These are phyloP conservation scores for Colletotrichum orchidophilum DNA, from an alignment of 2,329 filamentous ascomycete genomes.

Conservation along the genomic window DNA sequence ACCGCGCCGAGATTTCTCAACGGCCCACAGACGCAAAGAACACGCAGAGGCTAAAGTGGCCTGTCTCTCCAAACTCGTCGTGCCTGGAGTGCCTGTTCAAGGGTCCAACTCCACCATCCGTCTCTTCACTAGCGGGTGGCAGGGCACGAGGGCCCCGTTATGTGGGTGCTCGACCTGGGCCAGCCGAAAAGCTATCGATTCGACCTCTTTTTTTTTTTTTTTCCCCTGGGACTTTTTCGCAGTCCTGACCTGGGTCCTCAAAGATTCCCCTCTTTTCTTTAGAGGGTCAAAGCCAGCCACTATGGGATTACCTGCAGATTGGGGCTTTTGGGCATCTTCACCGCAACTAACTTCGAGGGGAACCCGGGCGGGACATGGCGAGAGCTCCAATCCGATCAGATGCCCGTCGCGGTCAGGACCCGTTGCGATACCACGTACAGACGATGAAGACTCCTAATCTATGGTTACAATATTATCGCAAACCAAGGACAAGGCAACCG, in stretches of 20 bases:
- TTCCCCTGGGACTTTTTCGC: not conserved
- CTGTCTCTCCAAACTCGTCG: not conserved
- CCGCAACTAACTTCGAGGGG: slow-evolving; percentile 31
- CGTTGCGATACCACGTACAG: slow-evolving; percentile 7
- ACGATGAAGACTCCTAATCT: not conserved
- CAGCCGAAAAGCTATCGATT: slow-evolving; percentile 8
- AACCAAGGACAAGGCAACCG: slow-evolving; percentile 10
- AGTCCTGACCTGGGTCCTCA: not conserved
- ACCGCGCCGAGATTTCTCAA: slow-evolving; percentile 13
- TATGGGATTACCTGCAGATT: slow-evolving; percentile 32
- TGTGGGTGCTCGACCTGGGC: slow-evolving; percentile 15
- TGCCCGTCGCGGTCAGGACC: slow-evolving; percentile 19
- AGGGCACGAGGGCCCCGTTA: slow-evolving; percentile 16
- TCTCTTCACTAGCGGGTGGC: slow-evolving; percentile 13
- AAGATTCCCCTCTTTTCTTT: slow-evolving; percentile 23
- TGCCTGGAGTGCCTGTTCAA: slow-evolving; percentile 14
- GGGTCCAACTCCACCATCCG: slow-evolving; percentile 29
- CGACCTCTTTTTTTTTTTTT: not conserved
- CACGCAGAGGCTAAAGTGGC: slow-evolving; percentile 10
- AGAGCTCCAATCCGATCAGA: slow-evolving; percentile 28
- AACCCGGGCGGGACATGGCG: slow-evolving; percentile 14
- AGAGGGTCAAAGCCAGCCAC: slow-evolving; percentile 14
- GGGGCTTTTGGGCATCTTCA: slow-evolving; percentile 28
- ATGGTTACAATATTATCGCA: not conserved
- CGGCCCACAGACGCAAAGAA: slow-evolving; percentile 9